Evolutionary conservation across 202 grass and related monocot species (phyloP), one percentile per base, ranked within the genome.

Genomic region (Setaria viridis): DNA sequence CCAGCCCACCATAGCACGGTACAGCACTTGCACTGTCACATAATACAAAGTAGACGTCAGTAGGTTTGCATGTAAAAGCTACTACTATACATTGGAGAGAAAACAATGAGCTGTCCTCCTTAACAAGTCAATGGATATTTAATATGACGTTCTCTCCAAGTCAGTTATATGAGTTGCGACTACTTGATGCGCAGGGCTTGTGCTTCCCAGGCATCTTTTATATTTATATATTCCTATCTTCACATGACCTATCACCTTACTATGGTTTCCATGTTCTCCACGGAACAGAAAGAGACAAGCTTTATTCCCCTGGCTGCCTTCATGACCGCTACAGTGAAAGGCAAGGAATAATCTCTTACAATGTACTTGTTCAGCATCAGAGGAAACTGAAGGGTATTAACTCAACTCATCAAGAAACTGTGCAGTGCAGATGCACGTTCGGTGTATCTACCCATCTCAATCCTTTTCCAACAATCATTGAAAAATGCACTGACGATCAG

Each of bases 171-270:
- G 7, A 33, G 0, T 49, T 49, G 51, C 47, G 19, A 69, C 34
- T 19, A 70, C 20, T 39, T 0, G 11, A 71, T 37, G 8, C 77
- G 13, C 65, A 65, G 46, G 34, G 8, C 3, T 42, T 75, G 17
- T 39, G 53, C 30, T 76, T 62, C 29, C 17, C 16, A 67, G 49
- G 6, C 21, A 62, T 35, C 32, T 11, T 54, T 76, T 78, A 60
- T 33, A 62, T 25, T 25, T 25, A 25, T 25, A 25, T 25, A 25
- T 86, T 71, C 84, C 79, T 83, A 86, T 74, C 49, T 68, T 74
- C 58, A 66, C 58, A 8, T 78, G 16, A 65, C 9, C 29, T 84
- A 34, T 84, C 59, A 59, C 67, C 29, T 60, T 49, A 25, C 25
- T 25, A 55, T 70, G 32, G 15, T 70, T 71, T 49, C 7, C 57